These are phyloP conservation scores for Fulvia fulva DNA, from an alignment of 2,329 filamentous ascomycete species.

Conservation along the genomic window DNA sequence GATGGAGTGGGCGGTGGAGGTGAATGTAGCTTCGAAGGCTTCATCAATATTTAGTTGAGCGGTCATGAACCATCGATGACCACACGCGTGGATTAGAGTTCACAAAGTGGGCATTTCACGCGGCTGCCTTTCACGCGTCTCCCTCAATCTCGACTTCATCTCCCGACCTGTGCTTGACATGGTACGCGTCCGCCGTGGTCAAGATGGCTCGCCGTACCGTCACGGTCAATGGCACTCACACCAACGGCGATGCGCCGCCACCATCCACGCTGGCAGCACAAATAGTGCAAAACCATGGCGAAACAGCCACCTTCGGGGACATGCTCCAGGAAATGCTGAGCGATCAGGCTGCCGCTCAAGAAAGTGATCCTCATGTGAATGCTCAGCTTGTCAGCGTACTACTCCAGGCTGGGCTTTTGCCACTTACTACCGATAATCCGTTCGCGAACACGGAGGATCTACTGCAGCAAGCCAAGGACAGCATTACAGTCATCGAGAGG, in stretches of 20 bases:
- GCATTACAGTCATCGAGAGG: conserved; percentile 70
- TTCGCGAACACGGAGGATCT: conserved; percentile 58
- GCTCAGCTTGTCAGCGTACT: conserved; percentile 84
- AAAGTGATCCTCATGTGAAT: conserved; percentile 70
- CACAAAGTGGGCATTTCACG: background rate
- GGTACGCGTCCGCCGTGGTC: background rate
- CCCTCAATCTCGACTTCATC: background rate
- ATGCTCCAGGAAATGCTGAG: conserved; percentile 62
- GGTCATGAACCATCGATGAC: background rate
- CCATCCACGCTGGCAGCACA: conserved; percentile 85
- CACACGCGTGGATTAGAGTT: background rate
- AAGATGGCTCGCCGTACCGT: conserved; percentile 34
- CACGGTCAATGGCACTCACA: conserved; percentile 9
- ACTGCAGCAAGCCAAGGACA: conserved; percentile 61
- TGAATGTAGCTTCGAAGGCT: background rate
- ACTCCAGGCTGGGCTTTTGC: conserved; percentile 71
- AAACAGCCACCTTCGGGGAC: conserved; percentile 64
- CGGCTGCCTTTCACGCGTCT: background rate
- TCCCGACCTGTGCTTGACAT: conserved; percentile 5
- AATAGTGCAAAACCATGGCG: conserved; percentile 68
- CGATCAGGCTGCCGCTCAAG: conserved; percentile 45
- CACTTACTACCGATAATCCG: conserved; percentile 63
- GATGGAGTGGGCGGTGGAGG: background rate
- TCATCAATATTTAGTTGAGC: background rate
- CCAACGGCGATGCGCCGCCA: conserved; percentile 38